Evolutionary conservation across 192 early-diverging fungal species (phyloP), one percentile per base, ranked within the genome.

Genomic region (Pecoramyces ruminantium): DNA sequence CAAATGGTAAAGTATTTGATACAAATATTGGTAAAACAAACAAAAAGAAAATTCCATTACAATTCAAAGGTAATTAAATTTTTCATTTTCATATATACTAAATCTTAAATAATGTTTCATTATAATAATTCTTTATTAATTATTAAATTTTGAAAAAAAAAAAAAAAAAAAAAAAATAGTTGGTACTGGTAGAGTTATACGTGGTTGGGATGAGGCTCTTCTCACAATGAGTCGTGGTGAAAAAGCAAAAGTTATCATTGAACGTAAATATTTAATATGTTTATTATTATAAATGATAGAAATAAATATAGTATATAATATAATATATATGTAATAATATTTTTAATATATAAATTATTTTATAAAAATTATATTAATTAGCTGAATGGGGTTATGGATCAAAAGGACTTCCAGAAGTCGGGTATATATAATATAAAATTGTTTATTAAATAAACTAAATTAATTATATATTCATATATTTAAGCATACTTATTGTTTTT

Each of bases 161-260:
- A 34, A 34, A 34, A 34, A 34, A 34, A 34, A 34, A 34, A 34
- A 30, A 38, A 28, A n/a, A 80, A 34, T 21, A 79, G 87, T 89
- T n/a, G 90, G 90, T 4, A 79, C 79, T 78, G 87, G 86, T 28
- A 80, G 83, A 51, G 92, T 93, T 28, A 93, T 94, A 80, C 77
- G 87, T 29, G 93, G 91, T n/a, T 94, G 92, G 92, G 93, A 94
- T 77, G 87, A 88, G 17, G 92, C 90, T 78, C 81, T 93, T 42
- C 83, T 88, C 79, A 87, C 87, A 42, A 94, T 94, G 93, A 81
- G 84, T 77, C 82, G 88, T 21, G 91, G 90, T 34, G 93, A 94
- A 84, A 85, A 92, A 78, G 87, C 87, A 78, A 87, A 91, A 81
- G 84, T 94, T 77, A 82, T 87, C 28, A 89, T 92, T 80, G 85